Evolutionary conservation across 2,329 filamentous ascomycete genomes (phyloP).

Genomic region (Monilinia vaccinii-corymbosi): DNA sequence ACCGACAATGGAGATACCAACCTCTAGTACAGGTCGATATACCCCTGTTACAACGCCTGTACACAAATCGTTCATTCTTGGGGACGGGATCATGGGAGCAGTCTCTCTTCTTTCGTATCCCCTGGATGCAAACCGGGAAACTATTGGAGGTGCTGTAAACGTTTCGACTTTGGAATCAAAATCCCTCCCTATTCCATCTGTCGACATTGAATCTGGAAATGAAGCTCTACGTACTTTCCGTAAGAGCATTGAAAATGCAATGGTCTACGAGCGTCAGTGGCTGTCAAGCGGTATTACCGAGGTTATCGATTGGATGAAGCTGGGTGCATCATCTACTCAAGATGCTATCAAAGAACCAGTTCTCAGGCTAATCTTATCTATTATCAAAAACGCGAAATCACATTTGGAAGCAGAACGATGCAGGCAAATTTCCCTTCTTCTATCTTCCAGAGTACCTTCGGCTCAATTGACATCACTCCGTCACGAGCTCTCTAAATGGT

Average conservation of each 20-base stretch:
- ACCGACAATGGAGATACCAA: slow-evolving; percentile 62
- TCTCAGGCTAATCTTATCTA: slow-evolving; percentile 54
- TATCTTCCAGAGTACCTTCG: slow-evolving; percentile 26
- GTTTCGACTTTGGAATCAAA: slow-evolving; percentile 35
- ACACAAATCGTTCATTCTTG: slow-evolving; percentile 69
- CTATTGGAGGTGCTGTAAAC: slow-evolving; percentile 49
- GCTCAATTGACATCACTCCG: slow-evolving; percentile 42
- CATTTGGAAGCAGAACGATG: slow-evolving; percentile 43
- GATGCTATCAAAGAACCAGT: slow-evolving; percentile 55
- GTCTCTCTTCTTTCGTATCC: slow-evolving; percentile 40
- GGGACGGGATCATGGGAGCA: slow-evolving; percentile 61
- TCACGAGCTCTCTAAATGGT: slow-evolving; percentile 58
- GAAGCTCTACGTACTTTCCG: slow-evolving; percentile 60
- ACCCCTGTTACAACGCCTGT: slow-evolving; percentile 71
- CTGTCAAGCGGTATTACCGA: slow-evolving; percentile 58
- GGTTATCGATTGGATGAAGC: slow-evolving; percentile 57
- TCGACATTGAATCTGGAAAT: slow-evolving; percentile 56
- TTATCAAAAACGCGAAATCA: slow-evolving; percentile 47
- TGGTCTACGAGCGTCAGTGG: slow-evolving; percentile 67
- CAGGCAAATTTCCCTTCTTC: slow-evolving; percentile 27
- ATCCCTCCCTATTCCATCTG: slow-evolving; percentile 39
- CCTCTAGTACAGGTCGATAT: slow-evolving; percentile 52
- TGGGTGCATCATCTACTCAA: slow-evolving; percentile 32
- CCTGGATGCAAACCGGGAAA: slow-evolving; percentile 29
- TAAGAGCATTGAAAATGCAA: slow-evolving; percentile 58